Percentiles rank a stretch among this genome's conserved stretches.
Evolutionary conservation across 2,329 filamentous ascomycete species (phyloP).

Genomic region (Penicillium sclerotigenum): DNA sequence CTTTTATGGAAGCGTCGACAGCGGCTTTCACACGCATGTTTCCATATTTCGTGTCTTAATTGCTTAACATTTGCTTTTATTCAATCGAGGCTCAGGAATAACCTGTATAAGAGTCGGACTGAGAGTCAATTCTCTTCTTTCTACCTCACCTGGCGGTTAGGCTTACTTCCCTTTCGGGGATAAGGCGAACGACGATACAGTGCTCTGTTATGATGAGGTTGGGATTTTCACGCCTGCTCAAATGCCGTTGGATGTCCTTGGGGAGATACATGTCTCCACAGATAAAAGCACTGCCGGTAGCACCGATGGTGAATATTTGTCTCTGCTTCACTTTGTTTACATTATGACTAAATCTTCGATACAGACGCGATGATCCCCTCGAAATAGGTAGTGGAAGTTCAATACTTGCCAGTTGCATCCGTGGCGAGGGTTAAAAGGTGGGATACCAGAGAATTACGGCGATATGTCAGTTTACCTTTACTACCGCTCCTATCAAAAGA

Average conservation of each 20-base stretch:
- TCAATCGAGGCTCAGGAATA: not conserved
- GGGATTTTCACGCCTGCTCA: not conserved
- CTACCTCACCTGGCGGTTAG: not conserved
- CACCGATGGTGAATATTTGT: not conserved
- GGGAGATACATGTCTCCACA: not conserved
- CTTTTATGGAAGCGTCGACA: not conserved
- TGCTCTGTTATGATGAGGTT: not conserved
- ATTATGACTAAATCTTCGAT: not conserved
- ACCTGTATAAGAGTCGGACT: not conserved
- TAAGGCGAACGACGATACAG: not conserved
- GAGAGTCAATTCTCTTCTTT: not conserved
- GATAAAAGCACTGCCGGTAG: not conserved
- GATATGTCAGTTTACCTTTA: not conserved
- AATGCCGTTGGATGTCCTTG: not conserved
- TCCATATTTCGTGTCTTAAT: not conserved
- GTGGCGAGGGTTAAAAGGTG: not conserved
- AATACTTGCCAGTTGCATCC: not conserved
- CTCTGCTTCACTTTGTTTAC: not conserved
- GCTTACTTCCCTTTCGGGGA: not conserved
- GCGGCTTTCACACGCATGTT: not conserved
- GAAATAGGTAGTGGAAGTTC: not conserved
- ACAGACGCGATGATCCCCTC: not conserved
- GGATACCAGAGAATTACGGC: not conserved
- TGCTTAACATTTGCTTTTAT: not conserved
- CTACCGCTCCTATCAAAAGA: not conserved